Conservation (phyloP, 2,329 filamentous ascomycete genomes). For the Penicillium sp. region DNA sequence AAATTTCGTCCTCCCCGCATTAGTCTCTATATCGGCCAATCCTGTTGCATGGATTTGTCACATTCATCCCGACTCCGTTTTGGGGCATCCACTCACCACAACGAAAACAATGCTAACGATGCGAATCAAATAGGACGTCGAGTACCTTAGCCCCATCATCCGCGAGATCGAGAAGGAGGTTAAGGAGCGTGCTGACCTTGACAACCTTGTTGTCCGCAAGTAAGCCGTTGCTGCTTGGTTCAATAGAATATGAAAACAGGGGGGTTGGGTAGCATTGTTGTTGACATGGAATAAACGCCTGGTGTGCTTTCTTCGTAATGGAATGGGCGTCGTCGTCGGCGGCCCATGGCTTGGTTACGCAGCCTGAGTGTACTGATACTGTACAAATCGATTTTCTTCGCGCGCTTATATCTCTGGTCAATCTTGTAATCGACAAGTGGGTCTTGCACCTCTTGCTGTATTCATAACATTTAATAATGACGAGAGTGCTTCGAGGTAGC, state of each 20-base stretch:
- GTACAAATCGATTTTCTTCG: conserved; percentile 43
- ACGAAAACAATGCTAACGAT: conserved; percentile 23
- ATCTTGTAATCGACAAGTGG: neutral
- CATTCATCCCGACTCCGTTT: conserved; percentile 7
- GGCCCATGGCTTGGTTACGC: conserved; percentile 28
- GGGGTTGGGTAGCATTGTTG: conserved; percentile 21
- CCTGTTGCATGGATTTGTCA: conserved; percentile 41
- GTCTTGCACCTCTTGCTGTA: neutral
- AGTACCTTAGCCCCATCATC: conserved; percentile 68
- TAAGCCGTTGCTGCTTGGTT: conserved; percentile 26
- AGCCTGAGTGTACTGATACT: conserved; percentile 40
- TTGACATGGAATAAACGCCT: conserved; percentile 23
- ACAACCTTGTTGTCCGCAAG: conserved; percentile 62
- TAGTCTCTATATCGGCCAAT: conserved; percentile 32
- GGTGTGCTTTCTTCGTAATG: conserved; percentile 26
- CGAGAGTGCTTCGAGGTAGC: neutral
- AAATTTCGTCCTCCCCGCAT: conserved; percentile 30
- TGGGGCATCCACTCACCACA: neutral
- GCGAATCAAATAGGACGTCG: conserved; percentile 54
- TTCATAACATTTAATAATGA: neutral
- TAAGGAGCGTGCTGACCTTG: conserved; percentile 67
- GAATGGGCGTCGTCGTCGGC: conserved; percentile 26
- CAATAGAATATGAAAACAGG: conserved; percentile 26
- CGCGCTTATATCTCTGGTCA: conserved; percentile 11
- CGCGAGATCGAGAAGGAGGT: conserved; percentile 66